Evolutionary conservation across 2,329 filamentous ascomycete genomes (phyloP), one percentile per base, ranked within the genome.

Genomic region (Coniochaeta pulveracea): DNA sequence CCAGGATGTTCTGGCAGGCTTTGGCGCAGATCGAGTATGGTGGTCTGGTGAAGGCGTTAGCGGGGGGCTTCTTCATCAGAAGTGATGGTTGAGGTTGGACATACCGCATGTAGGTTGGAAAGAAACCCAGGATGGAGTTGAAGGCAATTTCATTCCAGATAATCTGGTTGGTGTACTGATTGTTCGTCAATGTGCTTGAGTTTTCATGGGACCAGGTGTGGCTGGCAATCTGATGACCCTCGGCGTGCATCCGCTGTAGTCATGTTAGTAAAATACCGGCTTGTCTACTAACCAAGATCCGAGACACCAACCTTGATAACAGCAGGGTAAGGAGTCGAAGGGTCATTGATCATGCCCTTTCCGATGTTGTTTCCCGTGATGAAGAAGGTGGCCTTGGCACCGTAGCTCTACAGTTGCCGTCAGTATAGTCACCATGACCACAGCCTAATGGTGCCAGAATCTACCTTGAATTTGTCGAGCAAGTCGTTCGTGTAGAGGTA

Each of bases 331-430:
- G 53, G 54, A 9, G 58, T 55, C 11, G 54, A 57, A 4, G 59
- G 51, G 35, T 65, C 58, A 40, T 75, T 71, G 42, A 75, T 74
- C 42, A 61, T 49, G 23, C 69, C 68, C 50, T 72, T 73, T 42
- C 61, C 61, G 24, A 67, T 56, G 51, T 71, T 72, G 50, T 64
- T 70, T 5, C 69, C 69, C 6, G 65, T 72, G 39, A 81, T 61
- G 51, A 80, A 81, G 50, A 83, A 83, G 2, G 78, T 82, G 2
- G 74, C 77, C 41, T 72, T 76, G 10, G 72, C 75, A 18, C 66
- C 57, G 46, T 78, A 76, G 17, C 56, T 59, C 43, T 51, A 19
- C 12, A 9, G 10, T 7, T 12, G 26, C 40, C 29, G 40, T 37
- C 8, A 19, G 14, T 21, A 9, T n/a, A 15, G 10, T 14, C 5